Conservation (phyloP, 2,329 filamentous ascomycete species). For the Stemphylium lycopersici region DNA sequence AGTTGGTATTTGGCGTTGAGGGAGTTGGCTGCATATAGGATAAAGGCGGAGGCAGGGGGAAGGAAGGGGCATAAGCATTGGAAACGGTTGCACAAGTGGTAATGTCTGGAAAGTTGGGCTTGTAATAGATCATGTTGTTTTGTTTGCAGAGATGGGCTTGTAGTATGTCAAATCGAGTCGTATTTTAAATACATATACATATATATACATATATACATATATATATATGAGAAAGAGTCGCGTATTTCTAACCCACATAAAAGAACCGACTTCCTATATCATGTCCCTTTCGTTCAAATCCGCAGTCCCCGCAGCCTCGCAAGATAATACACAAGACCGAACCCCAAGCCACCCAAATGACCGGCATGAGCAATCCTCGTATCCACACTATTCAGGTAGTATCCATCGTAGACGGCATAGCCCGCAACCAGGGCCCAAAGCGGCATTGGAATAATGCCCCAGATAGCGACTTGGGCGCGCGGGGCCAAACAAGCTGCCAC, state of each 20-base stretch:
- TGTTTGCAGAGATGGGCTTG: background rate
- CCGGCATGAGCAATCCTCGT: conserved; percentile 50
- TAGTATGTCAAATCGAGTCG: no score
- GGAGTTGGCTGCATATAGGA: no score
- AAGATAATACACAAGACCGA: conserved; percentile 46
- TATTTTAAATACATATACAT: no score
- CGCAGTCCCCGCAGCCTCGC: conserved; percentile 23
- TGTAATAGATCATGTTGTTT: conserved; percentile 5
- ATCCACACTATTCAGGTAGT: conserved; percentile 40
- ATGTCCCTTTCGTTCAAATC: background rate
- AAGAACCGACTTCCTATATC: background rate
- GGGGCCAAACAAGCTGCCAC: conserved; percentile 51
- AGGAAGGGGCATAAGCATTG: no score
- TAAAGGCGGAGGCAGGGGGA: no score
- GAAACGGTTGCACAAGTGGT: background rate
- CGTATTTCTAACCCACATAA: no score
- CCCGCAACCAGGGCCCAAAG: conserved; percentile 46
- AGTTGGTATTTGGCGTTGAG: no score
- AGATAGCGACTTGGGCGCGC: conserved; percentile 37
- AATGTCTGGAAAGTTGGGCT: background rate
- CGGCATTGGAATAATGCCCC: conserved; percentile 50
- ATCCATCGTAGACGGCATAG: conserved; percentile 50
- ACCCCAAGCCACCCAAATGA: conserved; percentile 53
- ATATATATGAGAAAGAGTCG: no score
- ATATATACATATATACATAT: no score